Base-by-base conservation (phyloP, 2,329 filamentous ascomycete genomes). In the Penicillium palitans region DNA sequence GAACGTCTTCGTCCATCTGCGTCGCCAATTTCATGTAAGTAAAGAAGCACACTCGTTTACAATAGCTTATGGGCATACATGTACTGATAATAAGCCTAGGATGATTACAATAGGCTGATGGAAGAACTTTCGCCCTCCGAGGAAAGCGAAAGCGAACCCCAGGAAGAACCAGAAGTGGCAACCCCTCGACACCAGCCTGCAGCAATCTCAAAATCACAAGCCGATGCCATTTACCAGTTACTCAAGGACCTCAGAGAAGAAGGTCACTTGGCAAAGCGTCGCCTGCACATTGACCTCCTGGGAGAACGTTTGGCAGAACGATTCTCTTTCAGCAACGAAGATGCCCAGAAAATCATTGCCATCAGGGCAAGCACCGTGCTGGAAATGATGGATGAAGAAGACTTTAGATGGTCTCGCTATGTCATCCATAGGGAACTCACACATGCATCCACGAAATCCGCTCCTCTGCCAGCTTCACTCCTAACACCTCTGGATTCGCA, bases 1-100 rank as follows among this genome's bases (percentile, higher is more conserved):
- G 9, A 73, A 73, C 60, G 65, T 80, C 6, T 79, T 78, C 63
- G 69, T 72, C 45, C 77, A 81, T 65, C 69, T 80, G 24, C 73
- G 72, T 25, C 71, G 76, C 47, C 76, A 76, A 48, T 80, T 78
- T 61, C 66, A 72, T 41, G 78, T 79, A 65, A 61, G 70, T 61
- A 6, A 29, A 21, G 15, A 39, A 19, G 12, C 9, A 25, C 5
- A 21, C 6, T n/a, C n/a, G 17, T 29, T 50, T 29, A 31, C 31
- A 31, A 17, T n/a, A 8, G 13, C 25, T 24, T 19, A 15, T 7
- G 7, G 7, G 17, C 15, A 48, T 49, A 31, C 29, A 5, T 31
- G 10, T 31, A 46, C 49, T 61, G 39, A 60, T 29, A 24, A 10
- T 25, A 6, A 10, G 12, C 15, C 24, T 55, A 76, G 74, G 72